Base-by-base conservation (phyloP, 768 basidiomycete genomes). In the Tricholomella constricta region DNA sequence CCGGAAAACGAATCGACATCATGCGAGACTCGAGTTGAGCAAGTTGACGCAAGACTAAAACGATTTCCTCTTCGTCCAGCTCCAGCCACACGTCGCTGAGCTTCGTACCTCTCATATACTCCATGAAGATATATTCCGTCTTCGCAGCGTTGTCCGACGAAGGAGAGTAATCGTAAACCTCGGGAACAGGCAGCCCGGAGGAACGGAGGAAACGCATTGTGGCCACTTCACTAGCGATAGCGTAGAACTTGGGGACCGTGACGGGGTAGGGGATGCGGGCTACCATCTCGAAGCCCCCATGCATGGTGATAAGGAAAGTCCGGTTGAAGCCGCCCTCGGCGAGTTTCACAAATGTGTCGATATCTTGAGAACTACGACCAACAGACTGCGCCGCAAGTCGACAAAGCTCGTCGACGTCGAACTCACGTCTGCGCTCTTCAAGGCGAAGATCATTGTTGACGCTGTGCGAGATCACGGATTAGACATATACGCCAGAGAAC, bases 1-100 rank as follows among this genome's bases (percentile, higher is more conserved):
- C 78, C 19, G 77, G 79, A 58, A 80, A 80, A 54, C 69, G 0
- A 32, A 73, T 66, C n/a, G 72, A 74, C 78, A 79, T 79, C 69
- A 80, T 77, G 8, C 56, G 47, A 0, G 75, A 70, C 65, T 82
- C 79, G 60, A 83, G 68, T 56, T 80, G 22, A 64, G 60, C 68
- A 63, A 82, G 66, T 57, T 82, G 77, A 45, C 69, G 72, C 52
- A 69, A 47, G 67, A 81, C 40, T 1, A 76, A 79, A 59, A 64
- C 53, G 59, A 79, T 64, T 6, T 78, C 72, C 52, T 2, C 11
- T 55, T 75, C 73, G 58, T 51, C 63, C 14, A 79, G 66, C 11
- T 70, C 59, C 14, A 59, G 25, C 73, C 72, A 80, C 23, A 79
- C 45, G 41, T 82, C 71, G 66, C 64, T 71, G 0, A 79, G 48